Evolutionary conservation across 352 stramenopile species (phyloP).

Genomic region (Pythium chondricola): DNA sequence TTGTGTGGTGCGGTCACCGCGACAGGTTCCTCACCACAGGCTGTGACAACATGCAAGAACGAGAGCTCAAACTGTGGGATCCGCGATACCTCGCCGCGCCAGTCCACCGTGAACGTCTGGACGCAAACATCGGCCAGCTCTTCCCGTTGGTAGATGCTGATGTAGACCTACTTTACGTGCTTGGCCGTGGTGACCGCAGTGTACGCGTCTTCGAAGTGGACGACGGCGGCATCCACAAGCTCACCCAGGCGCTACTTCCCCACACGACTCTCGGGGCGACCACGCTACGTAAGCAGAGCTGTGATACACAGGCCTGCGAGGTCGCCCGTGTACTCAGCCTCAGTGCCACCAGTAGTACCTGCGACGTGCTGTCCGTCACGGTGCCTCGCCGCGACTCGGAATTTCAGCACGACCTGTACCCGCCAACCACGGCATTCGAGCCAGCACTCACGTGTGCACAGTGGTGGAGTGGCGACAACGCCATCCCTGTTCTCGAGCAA

Average conservation of each 20-base stretch:
- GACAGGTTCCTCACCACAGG: constrained; percentile 56
- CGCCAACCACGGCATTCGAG: constrained; percentile 33
- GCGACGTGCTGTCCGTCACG: constrained; percentile 57
- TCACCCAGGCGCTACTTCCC: constrained; percentile 44
- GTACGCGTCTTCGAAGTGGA: constrained; percentile 60
- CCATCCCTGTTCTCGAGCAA: constrained; percentile 30
- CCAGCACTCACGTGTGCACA: constrained; percentile 33
- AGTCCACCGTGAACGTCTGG: constrained; percentile 56
- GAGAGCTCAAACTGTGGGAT: constrained; percentile 79
- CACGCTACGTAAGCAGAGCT: constrained; percentile 47
- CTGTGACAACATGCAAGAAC: constrained; percentile 57
- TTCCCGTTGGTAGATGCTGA: constrained; percentile 69
- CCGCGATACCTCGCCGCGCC: constrained; percentile 36
- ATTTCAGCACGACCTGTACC: constrained; percentile 79
- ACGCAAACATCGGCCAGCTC: constrained; percentile 53
- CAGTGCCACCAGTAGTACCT: constrained; percentile 31
- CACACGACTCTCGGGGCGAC: constrained; percentile 53
- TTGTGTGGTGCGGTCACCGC: constrained; percentile 50
- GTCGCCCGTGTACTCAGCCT: constrained; percentile 62
- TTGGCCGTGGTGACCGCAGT: constrained; percentile 66
- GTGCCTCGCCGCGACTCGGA: constrained; percentile 61
- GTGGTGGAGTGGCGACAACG: constrained; percentile 39
- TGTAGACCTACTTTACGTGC: constrained; percentile 57
- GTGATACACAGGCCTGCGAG: constrained; percentile 48
- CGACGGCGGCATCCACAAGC: constrained; percentile 28